phyloP scores from a whole-genome alignment of 345 rosid genomes.

The Bruguiera parviflora region DNA sequence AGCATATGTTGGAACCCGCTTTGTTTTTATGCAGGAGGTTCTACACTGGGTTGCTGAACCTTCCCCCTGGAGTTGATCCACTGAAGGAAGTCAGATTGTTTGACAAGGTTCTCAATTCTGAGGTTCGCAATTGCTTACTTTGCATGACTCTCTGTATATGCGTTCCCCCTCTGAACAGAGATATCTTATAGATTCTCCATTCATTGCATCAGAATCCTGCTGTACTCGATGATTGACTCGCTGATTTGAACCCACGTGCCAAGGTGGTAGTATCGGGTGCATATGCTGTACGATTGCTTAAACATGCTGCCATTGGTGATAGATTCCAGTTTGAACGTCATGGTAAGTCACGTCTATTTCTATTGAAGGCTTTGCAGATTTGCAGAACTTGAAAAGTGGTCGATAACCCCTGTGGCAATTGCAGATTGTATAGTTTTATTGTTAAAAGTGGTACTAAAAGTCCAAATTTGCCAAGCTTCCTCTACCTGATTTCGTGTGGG shows the following conservation, averaged over 20 bases:
- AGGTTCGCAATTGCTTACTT: slow-evolving; percentile 43
- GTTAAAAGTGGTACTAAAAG: not conserved
- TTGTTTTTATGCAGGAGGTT: slow-evolving; percentile 51
- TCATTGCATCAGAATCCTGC: slow-evolving; percentile 65
- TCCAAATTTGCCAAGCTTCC: not conserved
- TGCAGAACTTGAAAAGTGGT: not conserved
- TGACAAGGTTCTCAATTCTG: slow-evolving; percentile 75
- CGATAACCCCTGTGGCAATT: not conserved
- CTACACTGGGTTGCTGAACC: slow-evolving; percentile 92
- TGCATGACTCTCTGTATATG: not conserved
- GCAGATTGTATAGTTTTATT: not conserved
- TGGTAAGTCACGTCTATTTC: slow-evolving; percentile 37
- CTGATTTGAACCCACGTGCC: slow-evolving; percentile 66
- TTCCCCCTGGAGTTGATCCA: slow-evolving; percentile 42
- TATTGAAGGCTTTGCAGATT: not conserved
- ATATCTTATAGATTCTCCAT: slow-evolving; percentile 1
- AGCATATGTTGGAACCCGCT: not conserved
- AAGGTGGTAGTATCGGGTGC: slow-evolving; percentile 58
- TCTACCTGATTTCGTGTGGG: not conserved
- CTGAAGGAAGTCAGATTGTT: slow-evolving; percentile 81
- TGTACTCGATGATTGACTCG: slow-evolving; percentile 79
- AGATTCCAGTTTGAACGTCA: slow-evolving; percentile 87
- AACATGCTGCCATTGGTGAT: slow-evolving; percentile 58
- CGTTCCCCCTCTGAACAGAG: not conserved
- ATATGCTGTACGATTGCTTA: slow-evolving; percentile 55